phyloP scores from a whole-genome alignment of 371 early-diverging fungal genomes.

The Rhizopus arrhizus region DNA sequence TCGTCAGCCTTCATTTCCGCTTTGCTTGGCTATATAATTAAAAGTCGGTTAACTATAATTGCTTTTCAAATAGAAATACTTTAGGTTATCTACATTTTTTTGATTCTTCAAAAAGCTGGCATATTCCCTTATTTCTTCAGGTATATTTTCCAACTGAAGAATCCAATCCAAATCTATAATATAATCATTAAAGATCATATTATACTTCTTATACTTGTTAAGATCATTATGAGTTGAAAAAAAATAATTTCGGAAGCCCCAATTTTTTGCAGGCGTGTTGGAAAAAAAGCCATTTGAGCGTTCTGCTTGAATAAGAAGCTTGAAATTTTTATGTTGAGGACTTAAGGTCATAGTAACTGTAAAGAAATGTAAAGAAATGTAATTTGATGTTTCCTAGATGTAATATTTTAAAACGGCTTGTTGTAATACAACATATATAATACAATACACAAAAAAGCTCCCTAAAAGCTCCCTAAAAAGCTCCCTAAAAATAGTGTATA shows the following conservation, averaged over 20 bases:
- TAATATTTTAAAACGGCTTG: too few relatives aligned
- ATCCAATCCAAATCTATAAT: slow-evolving; percentile 11
- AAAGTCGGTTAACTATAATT: too few relatives aligned
- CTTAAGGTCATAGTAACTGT: too few relatives aligned
- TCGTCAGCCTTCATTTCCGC: too few relatives aligned
- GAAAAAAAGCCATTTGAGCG: not conserved
- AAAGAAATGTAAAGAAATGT: too few relatives aligned
- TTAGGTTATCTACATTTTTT: not conserved
- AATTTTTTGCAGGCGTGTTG: not conserved
- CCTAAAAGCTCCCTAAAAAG: too few relatives aligned
- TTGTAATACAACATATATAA: too few relatives aligned
- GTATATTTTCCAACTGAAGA: not conserved
- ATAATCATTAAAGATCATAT: slow-evolving; percentile 1
- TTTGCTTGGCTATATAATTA: too few relatives aligned
- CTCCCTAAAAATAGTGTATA: too few relatives aligned
- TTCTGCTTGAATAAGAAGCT: not conserved
- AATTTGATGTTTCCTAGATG: too few relatives aligned
- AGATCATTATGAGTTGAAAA: slow-evolving; percentile 7
- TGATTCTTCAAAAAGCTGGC: not conserved
- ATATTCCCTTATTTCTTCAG: not conserved
- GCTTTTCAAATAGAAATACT: too few relatives aligned
- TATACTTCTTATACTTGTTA: slow-evolving; percentile 13
- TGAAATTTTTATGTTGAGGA: not conserved
- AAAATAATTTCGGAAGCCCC: slow-evolving; percentile 7
- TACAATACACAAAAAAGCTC: too few relatives aligned